Evolutionary conservation across 768 basidiomycete genomes (phyloP).

Genomic region (Suillus alpinus): DNA sequence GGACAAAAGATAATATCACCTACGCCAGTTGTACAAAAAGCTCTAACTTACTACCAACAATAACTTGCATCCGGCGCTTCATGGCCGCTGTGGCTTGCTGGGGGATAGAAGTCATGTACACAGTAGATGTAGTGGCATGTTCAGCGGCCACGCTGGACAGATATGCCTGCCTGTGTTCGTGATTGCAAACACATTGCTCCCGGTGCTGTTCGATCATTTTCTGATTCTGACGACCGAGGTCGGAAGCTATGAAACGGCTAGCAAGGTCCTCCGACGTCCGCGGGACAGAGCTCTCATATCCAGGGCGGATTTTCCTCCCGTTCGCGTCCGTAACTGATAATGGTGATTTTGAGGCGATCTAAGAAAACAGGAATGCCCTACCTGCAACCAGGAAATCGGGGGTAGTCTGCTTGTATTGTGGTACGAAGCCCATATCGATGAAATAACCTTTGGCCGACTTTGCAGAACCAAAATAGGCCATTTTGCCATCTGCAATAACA

Average conservation of each 20-base stretch:
- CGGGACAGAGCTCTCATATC: no score
- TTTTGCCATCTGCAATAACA: constrained; percentile 58
- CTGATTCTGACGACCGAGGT: no score
- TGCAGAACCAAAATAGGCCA: constrained; percentile 60
- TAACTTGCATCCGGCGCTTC: constrained; percentile 43
- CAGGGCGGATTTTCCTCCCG: no score
- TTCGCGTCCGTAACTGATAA: no score
- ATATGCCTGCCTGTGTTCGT: no score
- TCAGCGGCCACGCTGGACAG: no score
- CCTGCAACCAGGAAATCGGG: constrained; percentile 55
- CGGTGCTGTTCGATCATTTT: no score
- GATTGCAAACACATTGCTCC: no score
- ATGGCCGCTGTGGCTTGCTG: constrained; percentile 48
- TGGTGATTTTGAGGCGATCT: no score
- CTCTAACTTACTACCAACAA: constrained; percentile 27
- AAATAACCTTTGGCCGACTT: constrained; percentile 56
- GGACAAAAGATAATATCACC: background rate
- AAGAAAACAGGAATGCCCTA: no score
- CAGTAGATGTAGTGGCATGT: constrained; percentile 41
- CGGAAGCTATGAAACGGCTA: no score
- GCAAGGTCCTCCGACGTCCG: no score
- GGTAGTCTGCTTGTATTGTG: constrained; percentile 56
- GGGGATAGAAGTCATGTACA: constrained; percentile 47
- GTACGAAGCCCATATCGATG: constrained; percentile 53
- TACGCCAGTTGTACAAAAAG: background rate